Conservation (phyloP, 1,284 basidiomycete genomes). For the Golubevia sp. region DNA sequence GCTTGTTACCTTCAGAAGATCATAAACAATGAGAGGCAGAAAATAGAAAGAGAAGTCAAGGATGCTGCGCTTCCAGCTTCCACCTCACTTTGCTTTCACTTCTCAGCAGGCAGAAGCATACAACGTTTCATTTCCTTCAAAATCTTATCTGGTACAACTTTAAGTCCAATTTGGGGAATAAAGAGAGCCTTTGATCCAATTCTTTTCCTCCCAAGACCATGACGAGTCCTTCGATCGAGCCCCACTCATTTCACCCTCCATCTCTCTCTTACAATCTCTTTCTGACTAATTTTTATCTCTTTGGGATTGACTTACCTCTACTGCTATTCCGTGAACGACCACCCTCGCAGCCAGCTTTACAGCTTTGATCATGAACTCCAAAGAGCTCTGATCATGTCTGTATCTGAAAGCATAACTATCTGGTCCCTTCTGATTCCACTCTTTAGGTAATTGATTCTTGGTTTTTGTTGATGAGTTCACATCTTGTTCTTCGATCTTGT, state of each 20-base stretch:
- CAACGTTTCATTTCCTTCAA: too few species aligned
- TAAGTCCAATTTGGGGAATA: not conserved
- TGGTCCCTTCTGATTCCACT: conserved; percentile 31
- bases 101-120: too few species aligned
- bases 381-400: conserved; percentile 42
- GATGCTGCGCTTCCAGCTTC: not conserved
- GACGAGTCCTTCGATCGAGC: too few species aligned
- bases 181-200: too few species aligned
- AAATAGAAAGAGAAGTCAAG: not conserved
- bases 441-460: conserved; percentile 15
- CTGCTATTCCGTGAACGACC: conserved; percentile 31
- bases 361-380: conserved; percentile 38
- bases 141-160: too few species aligned
- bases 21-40: not conserved
- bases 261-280: too few species aligned
- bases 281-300: too few species aligned
- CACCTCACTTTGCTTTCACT: not conserved
- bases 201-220: too few species aligned
- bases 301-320: conserved; percentile 27
- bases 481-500: conserved; percentile 12
- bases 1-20: not conserved
- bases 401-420: conserved; percentile 39
- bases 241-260: too few species aligned
- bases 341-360: conserved; percentile 26
- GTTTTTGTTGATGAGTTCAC: not conserved